Evolutionary conservation across 805 yeast species (phyloP), one percentile per base, ranked within the genome.

Genomic region (Tetrapisispora phaffii): DNA sequence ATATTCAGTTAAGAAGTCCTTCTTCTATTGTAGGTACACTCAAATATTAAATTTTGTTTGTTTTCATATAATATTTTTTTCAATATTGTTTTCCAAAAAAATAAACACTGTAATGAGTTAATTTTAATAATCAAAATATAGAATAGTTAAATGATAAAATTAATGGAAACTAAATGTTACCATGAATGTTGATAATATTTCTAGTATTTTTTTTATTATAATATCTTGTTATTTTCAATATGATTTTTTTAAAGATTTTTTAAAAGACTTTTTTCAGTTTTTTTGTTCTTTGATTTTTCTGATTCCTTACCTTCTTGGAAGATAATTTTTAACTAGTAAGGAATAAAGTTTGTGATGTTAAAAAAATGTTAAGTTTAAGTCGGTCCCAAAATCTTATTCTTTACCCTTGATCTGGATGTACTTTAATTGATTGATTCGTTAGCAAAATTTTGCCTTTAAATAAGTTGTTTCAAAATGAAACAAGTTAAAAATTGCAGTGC

Each of bases 1-100:
- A 12, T 34, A 34, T 43, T 46, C 49, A 46, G 9, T 37, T 34
- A 46, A 46, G 49, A 46, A 45, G 29, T 46, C 49, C 49, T 13
- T 34, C 37, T 32, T 32, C 37, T 20, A 29, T 16, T 21, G 9
- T n/a, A 22, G 16, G 21, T 21, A 10, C 13, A 8, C 16, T 26
- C 16, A 17, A 16, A 24, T 12, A 28, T 38, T 38, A 16, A 13
- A 36, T 22, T 22, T 23, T 36, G 39, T 22, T 36, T n/a, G 24
- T 36, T 22, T 36, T 34, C 37, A 34, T 23, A 36, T 36, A 22
- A 23, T 36, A 3, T 36, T 36, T 15, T 22, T 22, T 16, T 8
- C 16, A 16, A 34, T 34, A 32, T 32, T 17, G 7, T 9, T 16
- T 16, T 26, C 29, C 29, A 16, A 16, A 32, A 16, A 17, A 9